Base-by-base conservation (phyloP, 306 rosid genomes). In the Malus sylvestris region DNA sequence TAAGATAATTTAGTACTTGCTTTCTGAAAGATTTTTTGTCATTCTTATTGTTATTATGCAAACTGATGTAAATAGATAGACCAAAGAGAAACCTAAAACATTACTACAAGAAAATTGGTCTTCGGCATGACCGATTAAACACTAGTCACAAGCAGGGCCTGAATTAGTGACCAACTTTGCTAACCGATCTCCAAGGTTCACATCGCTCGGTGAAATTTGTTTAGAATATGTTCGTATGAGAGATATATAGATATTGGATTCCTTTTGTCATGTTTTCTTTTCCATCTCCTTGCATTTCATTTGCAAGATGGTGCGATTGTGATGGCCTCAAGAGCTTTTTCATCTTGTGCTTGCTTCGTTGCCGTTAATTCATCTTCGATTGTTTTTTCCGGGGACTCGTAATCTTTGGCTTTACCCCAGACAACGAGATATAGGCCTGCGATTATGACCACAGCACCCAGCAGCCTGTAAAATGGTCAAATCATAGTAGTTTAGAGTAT, bases 351-450 rank as follows among this genome's bases (percentile, higher is more conserved):
- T 71, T 83, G 68, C 72, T 80, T 81, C 18, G 23, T 64, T 6
- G 86, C 68, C 40, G 73, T 70, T 40, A 68, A 68, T 30, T 70
- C 53, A 52, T 86, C 94, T 49, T 79, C 61, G 33, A 10, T 61
- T 51, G 68, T 32, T 75, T 81, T 32, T 27, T 30, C 55, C 77
- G 75, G 42, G 67, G 83, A 42, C 55, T 53, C 35, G 68, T 80
- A 75, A 69, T 96, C 98, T 83, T 87, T 92, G 19, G 84, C 90
- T 87, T 84, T 96, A 1, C 98, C 98, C 98, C 98, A 92, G 38
- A 92, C 88, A 51, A 92, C 98, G 16, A 89, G 83, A 57, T 90
- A 96, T 6, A 96, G 69, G 3, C 97, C 97, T 9, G 22, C 77
- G 45, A 90, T 83, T 78, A 96, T 86, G 64, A 91, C 76, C 2